phyloP scores from a whole-genome alignment of 352 stramenopile species.

The Pythium folliculosum region DNA sequence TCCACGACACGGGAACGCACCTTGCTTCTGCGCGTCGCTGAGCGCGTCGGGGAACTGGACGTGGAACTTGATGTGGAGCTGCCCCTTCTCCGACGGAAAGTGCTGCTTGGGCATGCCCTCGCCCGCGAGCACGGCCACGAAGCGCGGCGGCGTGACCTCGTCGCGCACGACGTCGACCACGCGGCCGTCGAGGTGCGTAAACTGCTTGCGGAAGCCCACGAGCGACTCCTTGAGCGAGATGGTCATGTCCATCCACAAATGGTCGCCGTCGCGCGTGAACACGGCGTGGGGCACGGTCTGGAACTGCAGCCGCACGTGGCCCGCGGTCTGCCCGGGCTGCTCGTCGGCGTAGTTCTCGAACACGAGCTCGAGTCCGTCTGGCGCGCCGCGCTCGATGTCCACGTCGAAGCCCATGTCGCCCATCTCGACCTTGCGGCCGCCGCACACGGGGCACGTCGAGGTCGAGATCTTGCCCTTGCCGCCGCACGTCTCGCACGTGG shows the following conservation, averaged over 20 bases:
- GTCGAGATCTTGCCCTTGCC: constrained; percentile 93
- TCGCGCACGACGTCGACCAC: constrained; percentile 87
- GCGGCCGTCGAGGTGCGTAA: constrained; percentile 94
- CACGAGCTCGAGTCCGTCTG: constrained; percentile 91
- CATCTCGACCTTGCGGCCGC: constrained; percentile 87
- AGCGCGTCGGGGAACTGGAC: constrained; percentile 93
- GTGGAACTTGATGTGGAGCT: constrained; percentile 96
- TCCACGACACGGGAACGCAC: constrained; percentile 1
- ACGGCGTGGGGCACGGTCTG: constrained; percentile 79
- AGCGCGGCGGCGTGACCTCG: constrained; percentile 90
- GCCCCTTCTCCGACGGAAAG: constrained; percentile 77
- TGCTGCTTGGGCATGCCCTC: constrained; percentile 96
- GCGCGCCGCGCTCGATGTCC: constrained; percentile 94
- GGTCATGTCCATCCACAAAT: constrained; percentile 95
- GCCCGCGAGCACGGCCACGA: constrained; percentile 86
- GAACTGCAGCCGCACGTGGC: constrained; percentile 93
- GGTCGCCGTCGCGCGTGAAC: constrained; percentile 93
- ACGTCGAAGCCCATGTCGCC: constrained; percentile 96
- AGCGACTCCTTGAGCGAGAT: constrained; percentile 95
- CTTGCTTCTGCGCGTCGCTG: constrained; percentile 77
- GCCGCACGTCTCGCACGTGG: constrained; percentile 88
- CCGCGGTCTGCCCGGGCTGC: constrained; percentile 86
- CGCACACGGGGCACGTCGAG: constrained; percentile 89
- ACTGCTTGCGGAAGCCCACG: constrained; percentile 90
- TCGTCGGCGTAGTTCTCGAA: constrained; percentile 93